Conservation (phyloP, 1,284 basidiomycete species). For the Ustilago crameri region DNA sequence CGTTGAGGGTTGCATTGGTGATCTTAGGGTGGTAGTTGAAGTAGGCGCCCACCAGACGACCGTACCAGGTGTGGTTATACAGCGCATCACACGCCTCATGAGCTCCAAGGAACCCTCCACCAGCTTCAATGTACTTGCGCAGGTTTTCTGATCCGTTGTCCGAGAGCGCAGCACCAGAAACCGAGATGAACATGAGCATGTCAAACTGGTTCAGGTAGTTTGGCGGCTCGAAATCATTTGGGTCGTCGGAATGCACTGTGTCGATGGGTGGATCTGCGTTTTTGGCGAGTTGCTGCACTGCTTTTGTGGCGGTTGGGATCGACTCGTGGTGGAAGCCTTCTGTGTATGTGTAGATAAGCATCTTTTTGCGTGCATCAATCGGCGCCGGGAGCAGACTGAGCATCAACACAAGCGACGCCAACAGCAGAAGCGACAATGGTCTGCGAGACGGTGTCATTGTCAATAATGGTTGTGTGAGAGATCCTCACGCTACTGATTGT, state of each 20-base stretch:
- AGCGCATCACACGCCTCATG: constrained; percentile 58
- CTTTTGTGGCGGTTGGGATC: constrained; percentile 49
- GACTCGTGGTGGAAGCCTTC: constrained; percentile 56
- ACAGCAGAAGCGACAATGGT: constrained; percentile 10
- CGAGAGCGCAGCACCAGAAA: constrained; percentile 52
- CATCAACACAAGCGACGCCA: constrained; percentile 13
- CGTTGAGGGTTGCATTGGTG: constrained; percentile 37
- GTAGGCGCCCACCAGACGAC: constrained; percentile 52
- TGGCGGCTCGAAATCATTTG: constrained; percentile 43
- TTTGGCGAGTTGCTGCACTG: constrained; percentile 47
- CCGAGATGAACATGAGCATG: constrained; percentile 57
- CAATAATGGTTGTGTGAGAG: not conserved
- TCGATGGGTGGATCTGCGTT: constrained; percentile 37
- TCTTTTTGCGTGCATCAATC: constrained; percentile 43
- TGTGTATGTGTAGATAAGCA: constrained; percentile 54
- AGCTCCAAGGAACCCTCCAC: constrained; percentile 59
- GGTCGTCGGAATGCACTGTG: constrained; percentile 46
- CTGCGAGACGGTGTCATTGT: constrained; percentile 14
- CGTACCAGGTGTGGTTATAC: constrained; percentile 55
- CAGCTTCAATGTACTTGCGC: constrained; percentile 55
- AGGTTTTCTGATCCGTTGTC: constrained; percentile 38
- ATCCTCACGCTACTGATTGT: too few species aligned
- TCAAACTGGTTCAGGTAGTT: constrained; percentile 56
- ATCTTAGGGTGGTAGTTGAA: constrained; percentile 58
- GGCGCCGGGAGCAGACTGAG: constrained; percentile 19